These are phyloP conservation scores for Mimosa bimucronata DNA, from an alignment of 306 rosid species.

Conservation along the genomic window DNA sequence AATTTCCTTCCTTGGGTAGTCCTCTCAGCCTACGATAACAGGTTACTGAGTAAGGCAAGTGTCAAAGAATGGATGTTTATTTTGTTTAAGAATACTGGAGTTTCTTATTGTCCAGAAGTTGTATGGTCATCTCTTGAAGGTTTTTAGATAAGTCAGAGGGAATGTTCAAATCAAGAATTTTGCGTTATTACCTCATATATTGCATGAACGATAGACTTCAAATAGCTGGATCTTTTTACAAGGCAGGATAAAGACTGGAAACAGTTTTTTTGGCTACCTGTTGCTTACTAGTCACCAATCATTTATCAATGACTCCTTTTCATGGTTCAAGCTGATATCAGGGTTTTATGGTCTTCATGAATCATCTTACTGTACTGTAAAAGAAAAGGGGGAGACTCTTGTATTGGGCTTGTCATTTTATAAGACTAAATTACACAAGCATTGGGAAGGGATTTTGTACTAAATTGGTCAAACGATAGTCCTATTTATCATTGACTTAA, in stretches of 20 bases:
- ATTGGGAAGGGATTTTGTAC: not conserved
- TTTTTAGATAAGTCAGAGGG: not conserved
- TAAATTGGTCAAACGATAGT: not conserved
- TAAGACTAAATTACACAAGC: not conserved
- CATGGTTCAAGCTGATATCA: not conserved
- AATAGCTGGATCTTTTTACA: not conserved
- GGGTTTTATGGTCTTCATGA: not conserved
- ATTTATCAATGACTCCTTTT: conserved; percentile 7
- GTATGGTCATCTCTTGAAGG: not conserved
- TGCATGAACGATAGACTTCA: not conserved
- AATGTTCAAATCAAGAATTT: not conserved
- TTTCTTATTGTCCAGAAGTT: not conserved
- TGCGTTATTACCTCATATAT: not conserved
- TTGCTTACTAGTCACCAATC: not conserved
- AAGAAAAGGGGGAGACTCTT: not conserved
- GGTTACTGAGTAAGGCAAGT: not conserved
- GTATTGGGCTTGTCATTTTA: not conserved
- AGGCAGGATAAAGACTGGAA: not conserved
- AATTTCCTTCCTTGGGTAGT: not conserved
- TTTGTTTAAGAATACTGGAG: not conserved
- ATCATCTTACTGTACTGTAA: not conserved
- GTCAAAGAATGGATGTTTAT: not conserved
- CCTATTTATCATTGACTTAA: not conserved
- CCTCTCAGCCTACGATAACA: not conserved
- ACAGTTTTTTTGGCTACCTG: not conserved